Evolutionary conservation across 352 stramenopile genomes (phyloP), one percentile per base, ranked within the genome.

Genomic region (Globisporangium alternatum): DNA sequence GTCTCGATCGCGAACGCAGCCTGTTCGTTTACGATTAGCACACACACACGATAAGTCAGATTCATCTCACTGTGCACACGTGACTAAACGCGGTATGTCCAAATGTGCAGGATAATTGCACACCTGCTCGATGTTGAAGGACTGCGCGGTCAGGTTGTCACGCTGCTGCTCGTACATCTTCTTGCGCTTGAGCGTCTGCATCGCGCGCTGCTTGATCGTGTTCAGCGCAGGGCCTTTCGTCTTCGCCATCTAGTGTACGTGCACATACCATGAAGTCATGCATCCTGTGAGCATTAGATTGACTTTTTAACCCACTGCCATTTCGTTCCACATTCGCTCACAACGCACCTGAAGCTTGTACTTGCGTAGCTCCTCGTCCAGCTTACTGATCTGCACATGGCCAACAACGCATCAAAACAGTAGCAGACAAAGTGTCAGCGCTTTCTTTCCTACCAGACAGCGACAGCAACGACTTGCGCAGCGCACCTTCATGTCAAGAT

Each of bases 1-100:
- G 82, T 96, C 66, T 98, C 94, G 64, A 98, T 97, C 31, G 91
- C 89, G 77, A 95, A 95, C 31, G 80, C 68, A 4, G 87, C 83
- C 84, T 94, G 55, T 1, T 25, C 25, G 31, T 19, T 62, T 48
- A 60, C 28, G 51, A 3, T n/a, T 12, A 3, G 21, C 60, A 22
- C 44, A 51, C 3, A 52, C 56, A 12, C 25, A 10, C 28, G 30
- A 28, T 22, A 41, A n/a, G 17, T 56, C 17, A 39, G 43, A 63
- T 53, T 68, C 28, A 31, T 22, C 21, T 28, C 25, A 28, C 25
- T 9, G 17, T 2, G 12, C 49, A 39, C 49, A 35, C 9, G 44
- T n/a, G 9, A 9, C 7, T 35, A 8, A 60, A 12, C 15, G 21
- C 4, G 9, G 2, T 21, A 10, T 41, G 9, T 41, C 12, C 21